Percentiles rank a stretch among this genome's conserved stretches.
Conservation (phyloP, 2,329 filamentous ascomycete genomes). For the Beauveria rudraprayagi region DNA sequence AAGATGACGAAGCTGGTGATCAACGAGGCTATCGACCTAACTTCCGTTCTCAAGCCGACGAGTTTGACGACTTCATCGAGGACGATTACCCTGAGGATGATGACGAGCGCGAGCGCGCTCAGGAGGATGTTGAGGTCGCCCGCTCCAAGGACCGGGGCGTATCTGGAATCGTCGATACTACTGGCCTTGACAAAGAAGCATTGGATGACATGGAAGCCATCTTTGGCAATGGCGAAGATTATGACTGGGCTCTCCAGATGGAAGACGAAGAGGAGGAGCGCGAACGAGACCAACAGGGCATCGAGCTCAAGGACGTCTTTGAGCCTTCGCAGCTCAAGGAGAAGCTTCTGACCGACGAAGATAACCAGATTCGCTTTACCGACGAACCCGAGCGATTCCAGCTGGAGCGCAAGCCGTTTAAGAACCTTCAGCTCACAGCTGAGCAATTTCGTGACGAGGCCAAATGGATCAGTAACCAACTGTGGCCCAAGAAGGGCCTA, state of each 20-base stretch:
- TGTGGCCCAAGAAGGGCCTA: conserved; percentile 81
- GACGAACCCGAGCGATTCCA: conserved; percentile 95
- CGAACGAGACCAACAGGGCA: conserved; percentile 68
- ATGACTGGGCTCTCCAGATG: conserved; percentile 85
- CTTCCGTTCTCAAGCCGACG: conserved; percentile 59
- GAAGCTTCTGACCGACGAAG: conserved; percentile 89
- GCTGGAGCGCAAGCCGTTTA: conserved; percentile 81
- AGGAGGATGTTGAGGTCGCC: conserved; percentile 83
- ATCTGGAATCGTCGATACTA: conserved; percentile 64
- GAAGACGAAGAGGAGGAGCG: conserved; percentile 81
- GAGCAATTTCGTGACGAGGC: conserved; percentile 88
- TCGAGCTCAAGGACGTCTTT: conserved; percentile 96
- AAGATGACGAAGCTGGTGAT: conserved; percentile 67
- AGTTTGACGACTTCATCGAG: conserved; percentile 94
- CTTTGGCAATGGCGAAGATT: conserved; percentile 92
- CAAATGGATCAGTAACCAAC: conserved; percentile 80
- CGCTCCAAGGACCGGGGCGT: conserved; percentile 66
- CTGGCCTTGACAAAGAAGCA: conserved; percentile 83
- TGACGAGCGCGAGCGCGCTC: conserved; percentile 63
- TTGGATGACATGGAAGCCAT: conserved; percentile 94
- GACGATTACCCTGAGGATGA: conserved; percentile 89
- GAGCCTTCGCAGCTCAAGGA: conserved; percentile 92
- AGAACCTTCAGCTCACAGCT: conserved; percentile 67
- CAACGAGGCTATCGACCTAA: conserved; percentile 44
- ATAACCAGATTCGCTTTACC: conserved; percentile 79